Percentiles rank a stretch among this genome's conserved stretches.
phyloP scores from a whole-genome alignment of 2,329 filamentous ascomycete genomes.

The Diaporthe sp. region DNA sequence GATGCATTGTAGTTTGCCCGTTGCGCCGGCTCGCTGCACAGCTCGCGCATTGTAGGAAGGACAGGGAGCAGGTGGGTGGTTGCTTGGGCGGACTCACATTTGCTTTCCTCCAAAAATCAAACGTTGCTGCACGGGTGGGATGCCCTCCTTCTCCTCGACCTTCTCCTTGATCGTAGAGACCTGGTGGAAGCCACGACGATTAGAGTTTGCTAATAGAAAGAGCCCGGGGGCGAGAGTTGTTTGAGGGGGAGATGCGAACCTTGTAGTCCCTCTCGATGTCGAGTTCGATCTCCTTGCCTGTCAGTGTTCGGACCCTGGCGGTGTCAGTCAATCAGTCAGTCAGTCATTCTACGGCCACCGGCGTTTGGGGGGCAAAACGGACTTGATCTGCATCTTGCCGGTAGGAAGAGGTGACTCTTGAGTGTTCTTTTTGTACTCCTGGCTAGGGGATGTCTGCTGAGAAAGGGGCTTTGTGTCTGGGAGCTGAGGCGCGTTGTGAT shows the following conservation, averaged over 20 bases:
- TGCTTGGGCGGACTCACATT: constrained; percentile 74
- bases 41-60: neutral
- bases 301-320: constrained; percentile 91
- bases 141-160: constrained; percentile 99
- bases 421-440: neutral
- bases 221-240: too few relatives aligned
- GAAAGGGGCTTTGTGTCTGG: neutral
- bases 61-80: too few relatives aligned
- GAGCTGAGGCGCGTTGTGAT: neutral
- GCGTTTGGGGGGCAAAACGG: constrained; percentile 42
- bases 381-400: constrained; percentile 67
- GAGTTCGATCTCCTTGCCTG: constrained; percentile 98
- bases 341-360: neutral
- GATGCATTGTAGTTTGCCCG: neutral
- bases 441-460: neutral
- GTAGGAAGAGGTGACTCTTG: neutral
- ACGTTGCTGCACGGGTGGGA: constrained; percentile 95
- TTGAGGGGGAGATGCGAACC: constrained; percentile 61
- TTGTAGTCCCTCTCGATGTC: constrained; percentile 96
- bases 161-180: constrained; percentile 98
- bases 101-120: constrained; percentile 98
- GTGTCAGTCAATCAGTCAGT: constrained; percentile 27
- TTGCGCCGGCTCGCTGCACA: neutral
- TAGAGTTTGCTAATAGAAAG: neutral
- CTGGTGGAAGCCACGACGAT: constrained; percentile 59